Conservation (phyloP, 768 basidiomycete species). For the Xerocomellus dryophilus region DNA sequence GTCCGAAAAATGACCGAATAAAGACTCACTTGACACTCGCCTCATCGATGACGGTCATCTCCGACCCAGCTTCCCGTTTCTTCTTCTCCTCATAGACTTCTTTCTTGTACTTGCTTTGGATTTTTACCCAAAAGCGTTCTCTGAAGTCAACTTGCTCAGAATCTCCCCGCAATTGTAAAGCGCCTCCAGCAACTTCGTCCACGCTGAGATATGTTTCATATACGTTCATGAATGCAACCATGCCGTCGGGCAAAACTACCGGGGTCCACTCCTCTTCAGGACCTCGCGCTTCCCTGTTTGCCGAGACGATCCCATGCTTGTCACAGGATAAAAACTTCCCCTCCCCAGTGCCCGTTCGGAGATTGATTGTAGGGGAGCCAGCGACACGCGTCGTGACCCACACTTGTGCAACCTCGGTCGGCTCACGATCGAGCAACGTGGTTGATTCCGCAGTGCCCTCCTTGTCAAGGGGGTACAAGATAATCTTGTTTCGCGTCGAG, state of each 20-base stretch:
- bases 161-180: constrained; percentile 75
- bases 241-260: constrained; percentile 74
- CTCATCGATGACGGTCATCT: constrained; percentile 63
- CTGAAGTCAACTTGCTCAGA: constrained; percentile 81
- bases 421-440: constrained; percentile 60
- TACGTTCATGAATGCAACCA: constrained; percentile 84
- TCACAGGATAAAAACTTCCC: constrained; percentile 91
- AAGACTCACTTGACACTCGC: constrained; percentile 64
- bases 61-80: constrained; percentile 55
- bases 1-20: not conserved
- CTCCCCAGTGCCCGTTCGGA: constrained; percentile 83
- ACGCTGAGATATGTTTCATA: constrained; percentile 86
- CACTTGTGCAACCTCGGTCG: constrained; percentile 82
- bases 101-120: constrained; percentile 85
- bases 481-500: constrained; percentile 67
- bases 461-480: constrained; percentile 64
- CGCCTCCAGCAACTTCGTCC: constrained; percentile 84
- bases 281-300: constrained; percentile 85
- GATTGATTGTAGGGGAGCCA: constrained; percentile 78
- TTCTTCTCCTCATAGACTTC: constrained; percentile 79
- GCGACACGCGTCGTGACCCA: constrained; percentile 89
- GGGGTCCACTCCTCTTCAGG: constrained; percentile 95
- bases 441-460: constrained; percentile 46
- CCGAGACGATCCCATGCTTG: constrained; percentile 77
- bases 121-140: constrained; percentile 86